Conservation (phyloP, 202 grass and related monocot species). For the Carex sylvatica region DNA sequence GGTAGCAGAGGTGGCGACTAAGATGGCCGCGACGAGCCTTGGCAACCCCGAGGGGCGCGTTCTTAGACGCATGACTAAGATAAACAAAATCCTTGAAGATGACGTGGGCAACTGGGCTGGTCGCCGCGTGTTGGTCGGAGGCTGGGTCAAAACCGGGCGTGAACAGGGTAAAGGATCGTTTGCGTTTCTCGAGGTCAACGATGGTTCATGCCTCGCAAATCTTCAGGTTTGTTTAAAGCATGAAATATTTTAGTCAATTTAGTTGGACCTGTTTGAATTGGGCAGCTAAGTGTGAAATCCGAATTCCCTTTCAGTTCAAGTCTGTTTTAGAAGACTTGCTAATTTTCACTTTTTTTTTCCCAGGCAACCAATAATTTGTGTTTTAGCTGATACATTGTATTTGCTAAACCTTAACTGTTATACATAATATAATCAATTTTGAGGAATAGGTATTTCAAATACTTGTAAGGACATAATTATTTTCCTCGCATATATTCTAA, state of each 20-base stretch:
- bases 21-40: slow-evolving; percentile 3
- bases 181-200: slow-evolving; percentile 75
- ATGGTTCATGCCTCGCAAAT: slow-evolving; percentile 50
- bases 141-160: slow-evolving; percentile 67
- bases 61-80: slow-evolving; percentile 31
- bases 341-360: neutral
- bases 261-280: neutral
- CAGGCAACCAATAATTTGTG: neutral
- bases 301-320: neutral
- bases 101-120: slow-evolving; percentile 36
- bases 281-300: neutral
- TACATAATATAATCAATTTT: neutral
- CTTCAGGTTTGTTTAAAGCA: slow-evolving; percentile 36
- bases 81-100: slow-evolving; percentile 40
- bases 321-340: neutral
- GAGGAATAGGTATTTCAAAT: neutral
- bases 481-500: neutral
- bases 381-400: neutral
- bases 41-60: slow-evolving; percentile 2
- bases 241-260: neutral
- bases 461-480: neutral
- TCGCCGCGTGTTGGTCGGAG: slow-evolving; percentile 51
- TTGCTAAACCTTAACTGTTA: neutral
- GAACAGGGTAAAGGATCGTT: slow-evolving; percentile 67
- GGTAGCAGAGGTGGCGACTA: neutral